Evolutionary conservation across 78 protist genomes (phyloP), one percentile per base, ranked within the genome.

Genomic region (Speleostelium caveatum): DNA sequence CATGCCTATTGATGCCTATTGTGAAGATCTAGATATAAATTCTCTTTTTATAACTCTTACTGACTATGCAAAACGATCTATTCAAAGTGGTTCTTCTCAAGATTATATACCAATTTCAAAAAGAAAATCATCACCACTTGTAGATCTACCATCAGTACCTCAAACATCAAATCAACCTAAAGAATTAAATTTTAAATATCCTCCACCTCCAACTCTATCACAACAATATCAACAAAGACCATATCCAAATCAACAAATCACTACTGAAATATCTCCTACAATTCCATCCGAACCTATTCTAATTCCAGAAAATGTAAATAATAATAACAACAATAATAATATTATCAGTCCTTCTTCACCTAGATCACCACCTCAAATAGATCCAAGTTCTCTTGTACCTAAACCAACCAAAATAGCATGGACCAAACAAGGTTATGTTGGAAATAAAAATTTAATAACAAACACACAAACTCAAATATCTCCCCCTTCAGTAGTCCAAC

Each of bases 381-480:
- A 63, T 55, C 60, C 56, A 69, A 76, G 26, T 28, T 28, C 63
- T 30, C 41, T 32, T 42, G 21, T 83, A 35, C 91, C 91, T 24
- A 83, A 83, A 60, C 73, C 91, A 14, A 58, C 33, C 12, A 83
- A 83, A 38, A 75, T 83, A 33, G 63, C 66, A 28, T 83, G 91
- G 91, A 83, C 91, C n/a, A 83, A 83, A 42, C 33, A 83, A 83
- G 91, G 91, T 2, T 83, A 59, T 51, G 41, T 69, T 60, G 91
- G 91, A 8, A 58, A 58, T 58, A 74, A 58, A 72, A 2, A 26
- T 22, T 28, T 5, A 16, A n/a, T n/a, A n/a, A 4, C 78, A 26
- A 19, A 2, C 2, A 45, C 10, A 28, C 30, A n/a, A 8, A 4
- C 78, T 59, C 42, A 56, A 39, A 49, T 22, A 56, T 28, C 30